Evolutionary conservation across 768 basidiomycete genomes (phyloP), one percentile per base, ranked within the genome.

Genomic region (Termitomyces sp.): DNA sequence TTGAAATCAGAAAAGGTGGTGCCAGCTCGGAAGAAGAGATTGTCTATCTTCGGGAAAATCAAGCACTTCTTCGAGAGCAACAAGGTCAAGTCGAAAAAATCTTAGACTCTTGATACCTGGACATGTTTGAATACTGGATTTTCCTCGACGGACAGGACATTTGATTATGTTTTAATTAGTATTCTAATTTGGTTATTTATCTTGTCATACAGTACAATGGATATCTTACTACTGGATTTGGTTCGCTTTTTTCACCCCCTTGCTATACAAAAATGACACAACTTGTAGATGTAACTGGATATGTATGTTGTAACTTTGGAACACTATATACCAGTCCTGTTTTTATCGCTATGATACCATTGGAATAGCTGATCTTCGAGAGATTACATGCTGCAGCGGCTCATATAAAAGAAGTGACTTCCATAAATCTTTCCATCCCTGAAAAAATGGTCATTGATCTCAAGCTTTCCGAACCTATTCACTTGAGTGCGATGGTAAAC

Each of bases 41-140:
- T 68, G 6, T 84, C 84, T 15, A 63, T 86, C 29, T 75, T 87
- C 50, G 77, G 76, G 23, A 84, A 75, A 60, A 36, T 81, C 49
- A 85, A 80, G 63, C 63, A 74, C 38, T 62, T 84, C 6, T 86
- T 87, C 61, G 63, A 69, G 15, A 63, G 67, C 33, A 73, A 81
- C 52, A 77, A 75, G 61, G 73, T 80, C 20, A 78, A 79, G 59
- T 66, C 74, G 45, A 68, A 75, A 32, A 51, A 42, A 25, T 44
- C 18, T 13, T 22, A 23, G 22, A 18, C 15, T 47, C 13, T 12
- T 12, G 7, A 12, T n/a, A 1, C 6, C 5, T 5, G 23, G 15
- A 25, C n/a, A 3, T 25, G 33, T 4, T 48, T 11, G 33, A 16
- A 16, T 25, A 23, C 16, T 36, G 16, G 22, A n/a, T 25, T 49